These are phyloP conservation scores for Xylariales sp. DNA, from an alignment of 2,329 filamentous ascomycete genomes.

Conservation along the genomic window DNA sequence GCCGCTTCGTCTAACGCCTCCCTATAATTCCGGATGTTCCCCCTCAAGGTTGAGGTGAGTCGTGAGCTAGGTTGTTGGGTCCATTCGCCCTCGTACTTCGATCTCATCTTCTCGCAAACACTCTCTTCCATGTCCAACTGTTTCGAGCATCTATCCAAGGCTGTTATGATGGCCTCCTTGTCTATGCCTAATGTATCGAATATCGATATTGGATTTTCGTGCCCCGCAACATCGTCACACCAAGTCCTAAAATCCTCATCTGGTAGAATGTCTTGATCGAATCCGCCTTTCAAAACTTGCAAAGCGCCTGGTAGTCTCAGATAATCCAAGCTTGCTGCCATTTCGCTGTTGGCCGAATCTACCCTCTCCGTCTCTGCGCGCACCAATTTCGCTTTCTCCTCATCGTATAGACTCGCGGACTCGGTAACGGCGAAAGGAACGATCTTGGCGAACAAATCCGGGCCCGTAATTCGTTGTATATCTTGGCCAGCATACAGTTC, in stretches of 20 bases:
- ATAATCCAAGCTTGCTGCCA: constrained; percentile 95
- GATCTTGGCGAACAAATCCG: constrained; percentile 96
- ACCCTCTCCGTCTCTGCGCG: constrained; percentile 94
- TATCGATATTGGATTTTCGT: constrained; percentile 80
- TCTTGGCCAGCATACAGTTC: constrained; percentile 98
- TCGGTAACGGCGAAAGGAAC: constrained; percentile 96
- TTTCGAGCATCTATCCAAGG: constrained; percentile 83
- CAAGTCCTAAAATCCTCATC: constrained; percentile 93
- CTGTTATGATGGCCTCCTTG: constrained; percentile 77
- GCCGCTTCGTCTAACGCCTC: constrained; percentile 90
- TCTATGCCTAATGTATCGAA: constrained; percentile 83
- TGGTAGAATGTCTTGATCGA: constrained; percentile 87
- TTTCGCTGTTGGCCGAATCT: constrained; percentile 91
- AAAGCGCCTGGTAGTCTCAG: constrained; percentile 88
- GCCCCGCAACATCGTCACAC: constrained; percentile 91
- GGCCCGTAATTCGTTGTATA: constrained; percentile 95
- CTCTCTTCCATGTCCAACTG: constrained; percentile 97
- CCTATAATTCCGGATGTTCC: constrained; percentile 87
- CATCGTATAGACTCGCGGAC: constrained; percentile 95
- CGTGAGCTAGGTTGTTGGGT: constrained; percentile 94
- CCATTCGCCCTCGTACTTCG: constrained; percentile 96
- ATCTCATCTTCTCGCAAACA: constrained; percentile 98
- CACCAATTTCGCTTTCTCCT: constrained; percentile 96
- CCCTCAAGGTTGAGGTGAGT: constrained; percentile 86
- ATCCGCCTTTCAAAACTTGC: constrained; percentile 90